These are phyloP conservation scores for Boechera divaricarpa DNA, from an alignment of 345 rosid genomes.

Conservation along the genomic window DNA sequence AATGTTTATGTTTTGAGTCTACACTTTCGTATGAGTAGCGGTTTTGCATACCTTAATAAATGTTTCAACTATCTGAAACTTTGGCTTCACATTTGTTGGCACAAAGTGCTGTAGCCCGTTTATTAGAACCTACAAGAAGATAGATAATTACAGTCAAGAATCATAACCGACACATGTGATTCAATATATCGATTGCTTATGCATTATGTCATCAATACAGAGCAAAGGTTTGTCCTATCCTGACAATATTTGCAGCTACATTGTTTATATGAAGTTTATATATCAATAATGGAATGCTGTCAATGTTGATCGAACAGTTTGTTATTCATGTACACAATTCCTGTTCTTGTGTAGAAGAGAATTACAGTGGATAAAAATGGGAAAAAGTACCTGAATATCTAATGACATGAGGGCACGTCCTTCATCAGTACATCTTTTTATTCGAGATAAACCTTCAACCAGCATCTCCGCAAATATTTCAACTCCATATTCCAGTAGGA, in stretches of 20 bases:
- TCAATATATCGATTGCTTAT: not conserved
- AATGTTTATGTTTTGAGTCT: constrained; percentile 5
- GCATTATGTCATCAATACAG: constrained; percentile 5
- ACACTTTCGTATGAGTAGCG: constrained; percentile 1
- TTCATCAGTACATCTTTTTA: constrained; percentile 91
- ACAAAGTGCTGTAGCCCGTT: constrained; percentile 89
- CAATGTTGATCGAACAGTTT: not conserved
- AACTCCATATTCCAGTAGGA: constrained; percentile 77
- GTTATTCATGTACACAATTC: constrained; percentile 1
- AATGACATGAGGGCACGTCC: constrained; percentile 96
- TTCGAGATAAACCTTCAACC: constrained; percentile 88
- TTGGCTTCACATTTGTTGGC: constrained; percentile 72
- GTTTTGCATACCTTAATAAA: constrained; percentile 75
- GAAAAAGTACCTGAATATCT: constrained; percentile 79
- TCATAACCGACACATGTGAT: not conserved
- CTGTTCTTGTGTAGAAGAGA: constrained; percentile 10
- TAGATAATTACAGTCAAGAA: not conserved
- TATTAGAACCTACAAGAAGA: constrained; percentile 70
- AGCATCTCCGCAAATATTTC: constrained; percentile 92
- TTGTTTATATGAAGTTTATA: constrained; percentile 1
- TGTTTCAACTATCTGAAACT: constrained; percentile 78
- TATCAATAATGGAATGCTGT: not conserved
- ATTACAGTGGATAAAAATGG: not conserved
- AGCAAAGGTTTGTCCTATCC: constrained; percentile 13
- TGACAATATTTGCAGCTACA: constrained; percentile 12